phyloP scores from a whole-genome alignment of 2,329 filamentous ascomycete genomes.

The Metarhizium sp. region DNA sequence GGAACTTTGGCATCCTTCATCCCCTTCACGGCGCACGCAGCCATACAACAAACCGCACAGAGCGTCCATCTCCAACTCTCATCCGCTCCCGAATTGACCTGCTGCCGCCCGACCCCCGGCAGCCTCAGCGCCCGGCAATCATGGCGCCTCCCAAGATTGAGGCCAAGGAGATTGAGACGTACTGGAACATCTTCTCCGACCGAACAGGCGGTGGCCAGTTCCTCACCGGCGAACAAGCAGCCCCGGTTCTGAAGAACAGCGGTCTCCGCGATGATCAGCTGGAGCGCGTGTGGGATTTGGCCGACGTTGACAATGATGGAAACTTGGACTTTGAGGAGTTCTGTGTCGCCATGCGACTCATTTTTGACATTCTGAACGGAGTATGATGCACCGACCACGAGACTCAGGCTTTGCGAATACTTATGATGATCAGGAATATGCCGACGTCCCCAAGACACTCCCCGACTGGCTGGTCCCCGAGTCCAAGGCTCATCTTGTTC shows the following conservation, averaged over 20 bases:
- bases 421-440: constrained; percentile 57
- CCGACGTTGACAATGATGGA: constrained; percentile 94
- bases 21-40: background rate
- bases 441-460: constrained; percentile 74
- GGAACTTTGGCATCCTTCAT: background rate
- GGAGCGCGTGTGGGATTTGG: constrained; percentile 95
- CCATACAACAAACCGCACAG: background rate
- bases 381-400: constrained; percentile 33
- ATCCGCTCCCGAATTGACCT: background rate
- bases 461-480: constrained; percentile 97
- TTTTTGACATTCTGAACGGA: constrained; percentile 95
- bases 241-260: constrained; percentile 54
- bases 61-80: background rate
- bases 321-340: constrained; percentile 99
- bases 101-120: background rate
- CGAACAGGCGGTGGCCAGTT: constrained; percentile 51
- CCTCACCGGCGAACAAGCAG: constrained; percentile 52
- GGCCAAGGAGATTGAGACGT: constrained; percentile 53
- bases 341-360: constrained; percentile 95
- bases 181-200: constrained; percentile 55
- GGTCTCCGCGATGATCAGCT: constrained; percentile 64
- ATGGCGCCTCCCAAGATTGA: constrained; percentile 52
- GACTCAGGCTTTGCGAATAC: constrained; percentile 7
- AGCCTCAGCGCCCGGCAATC: constrained; percentile 14
- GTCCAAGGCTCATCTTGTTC: constrained; percentile 83